phyloP scores from a whole-genome alignment of 805 yeast genomes.

The Huiozyma sinensis region DNA sequence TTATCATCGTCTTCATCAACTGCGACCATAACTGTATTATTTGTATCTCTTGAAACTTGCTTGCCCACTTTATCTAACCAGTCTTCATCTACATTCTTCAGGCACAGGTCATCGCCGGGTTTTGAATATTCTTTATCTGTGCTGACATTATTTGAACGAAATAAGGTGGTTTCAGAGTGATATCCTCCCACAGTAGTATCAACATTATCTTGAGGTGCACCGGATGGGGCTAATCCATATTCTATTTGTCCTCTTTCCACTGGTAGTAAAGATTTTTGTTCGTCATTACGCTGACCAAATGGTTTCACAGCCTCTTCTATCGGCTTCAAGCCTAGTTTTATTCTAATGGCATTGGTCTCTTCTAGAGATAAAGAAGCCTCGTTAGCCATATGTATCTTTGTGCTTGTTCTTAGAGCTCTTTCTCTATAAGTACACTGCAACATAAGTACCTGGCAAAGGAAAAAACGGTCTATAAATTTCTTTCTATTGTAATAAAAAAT shows the following conservation, averaged over 20 bases:
- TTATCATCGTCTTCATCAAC: slow-evolving; percentile 18
- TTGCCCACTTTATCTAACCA: slow-evolving; percentile 20
- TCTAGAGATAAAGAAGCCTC: slow-evolving; percentile 27
- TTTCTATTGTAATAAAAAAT: too few relatives aligned
- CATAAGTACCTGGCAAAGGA: too few relatives aligned
- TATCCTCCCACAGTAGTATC: background rate
- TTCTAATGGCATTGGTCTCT: slow-evolving; percentile 36
- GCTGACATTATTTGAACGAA: too few relatives aligned
- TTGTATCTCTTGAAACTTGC: background rate
- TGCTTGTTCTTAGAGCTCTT: too few relatives aligned
- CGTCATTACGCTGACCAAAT: slow-evolving; percentile 3
- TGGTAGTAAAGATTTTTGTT: background rate
- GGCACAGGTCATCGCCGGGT: too few relatives aligned
- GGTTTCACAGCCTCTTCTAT: slow-evolving; percentile 22
- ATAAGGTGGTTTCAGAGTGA: background rate
- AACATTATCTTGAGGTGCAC: background rate
- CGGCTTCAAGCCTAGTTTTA: slow-evolving; percentile 31
- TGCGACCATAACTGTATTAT: slow-evolving; percentile 6
- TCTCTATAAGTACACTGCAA: too few relatives aligned
- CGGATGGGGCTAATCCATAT: background rate
- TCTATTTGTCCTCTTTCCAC: too few relatives aligned
- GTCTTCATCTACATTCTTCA: slow-evolving; percentile 7
- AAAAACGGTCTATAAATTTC: too few relatives aligned
- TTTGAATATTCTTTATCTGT: too few relatives aligned
- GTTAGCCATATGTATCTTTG: slow-evolving; percentile 10